Base-by-base conservation (phyloP, 2,329 filamentous ascomycete genomes). In the Plectosphaerella plurivora region DNA sequence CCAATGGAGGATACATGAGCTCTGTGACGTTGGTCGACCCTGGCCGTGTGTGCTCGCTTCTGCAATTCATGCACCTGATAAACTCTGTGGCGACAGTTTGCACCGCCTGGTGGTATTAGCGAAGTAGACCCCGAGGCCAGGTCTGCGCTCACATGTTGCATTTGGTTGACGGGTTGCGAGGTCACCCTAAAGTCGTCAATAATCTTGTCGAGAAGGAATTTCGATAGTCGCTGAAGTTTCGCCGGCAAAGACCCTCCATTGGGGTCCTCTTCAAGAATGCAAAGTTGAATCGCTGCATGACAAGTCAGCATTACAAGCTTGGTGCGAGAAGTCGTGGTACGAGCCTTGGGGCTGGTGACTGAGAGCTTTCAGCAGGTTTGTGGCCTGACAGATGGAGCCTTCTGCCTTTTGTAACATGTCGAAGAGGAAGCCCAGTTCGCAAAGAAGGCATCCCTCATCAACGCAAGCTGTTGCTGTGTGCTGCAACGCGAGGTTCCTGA, bases 371-470 rank as follows among this genome's bases (percentile, higher is more conserved):
- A 97, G 75, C 57, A 99, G 81, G 64, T 99, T 99, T 0, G 93
- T 96, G 14, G 94, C 94, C 66, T 99, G 94, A 60, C 94, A 99
- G 54, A 95, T 96, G 52, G 92, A 88, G 0, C 92, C 93, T 57
- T 88, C 88, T 2, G 94, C 94, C 67, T 97, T 99, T 62, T 97
- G 89, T 22, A 99, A 79, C 94, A 99, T 99, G 65, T 99, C 95
- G 61, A 96, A 95, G 10, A 99, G 75, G 66, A 94, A 99, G 1
- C 94, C 94, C 59, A 99, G 78, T 69, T 99, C 94, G 69, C 94
- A 99, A 2, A 99, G 74, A 42, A 99, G 75, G 68, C 94, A 99
- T 33, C 84, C 81, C 51, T 96, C 91, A 59, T 83, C 84, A 3
- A 91, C 76, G 65, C 94, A 99, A 14, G 87, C 82, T 9, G 89